phyloP scores from a whole-genome alignment of 768 basidiomycete genomes.

The Stropharia rugosoannulata region DNA sequence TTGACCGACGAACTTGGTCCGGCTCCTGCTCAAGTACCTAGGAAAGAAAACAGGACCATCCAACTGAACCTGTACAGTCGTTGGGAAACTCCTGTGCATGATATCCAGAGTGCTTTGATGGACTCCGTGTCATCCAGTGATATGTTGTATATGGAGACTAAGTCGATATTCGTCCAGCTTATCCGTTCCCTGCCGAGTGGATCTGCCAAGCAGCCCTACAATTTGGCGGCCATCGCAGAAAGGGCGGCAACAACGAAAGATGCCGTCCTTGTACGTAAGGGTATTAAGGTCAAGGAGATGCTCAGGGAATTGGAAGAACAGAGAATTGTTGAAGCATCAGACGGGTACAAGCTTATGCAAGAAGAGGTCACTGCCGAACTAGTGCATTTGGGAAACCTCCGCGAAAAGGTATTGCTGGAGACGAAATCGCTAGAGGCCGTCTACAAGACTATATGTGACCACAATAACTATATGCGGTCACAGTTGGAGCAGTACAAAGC shows the following conservation, averaged over 20 bases:
- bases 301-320: slow-evolving; percentile 91
- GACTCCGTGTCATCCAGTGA: slow-evolving; percentile 96
- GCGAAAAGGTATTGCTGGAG: slow-evolving; percentile 93
- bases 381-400: slow-evolving; percentile 91
- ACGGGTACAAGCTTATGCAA: slow-evolving; percentile 93
- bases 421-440: slow-evolving; percentile 93
- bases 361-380: slow-evolving; percentile 97
- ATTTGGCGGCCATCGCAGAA: slow-evolving; percentile 88
- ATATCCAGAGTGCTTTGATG: slow-evolving; percentile 95
- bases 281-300: slow-evolving; percentile 99
- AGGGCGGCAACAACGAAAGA: slow-evolving; percentile 97
- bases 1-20: slow-evolving; percentile 94
- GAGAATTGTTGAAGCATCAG: slow-evolving; percentile 76
- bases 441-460: slow-evolving; percentile 99
- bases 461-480: slow-evolving; percentile 94
- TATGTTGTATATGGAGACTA: slow-evolving; percentile 99
- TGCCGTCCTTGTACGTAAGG: slow-evolving; percentile 90
- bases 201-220: slow-evolving; percentile 84
- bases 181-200: slow-evolving; percentile 90
- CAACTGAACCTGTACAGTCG: slow-evolving; percentile 93
- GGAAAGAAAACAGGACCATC: slow-evolving; percentile 95
- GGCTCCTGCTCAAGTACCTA: slow-evolving; percentile 92
- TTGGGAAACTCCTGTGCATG: slow-evolving; percentile 99
- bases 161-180: slow-evolving; percentile 97
- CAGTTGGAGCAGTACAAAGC: slow-evolving; percentile 99